Evolutionary conservation across 2,329 filamentous ascomycete genomes (phyloP), one percentile per base, ranked within the genome.

Genomic region (Colletotrichum sp.): DNA sequence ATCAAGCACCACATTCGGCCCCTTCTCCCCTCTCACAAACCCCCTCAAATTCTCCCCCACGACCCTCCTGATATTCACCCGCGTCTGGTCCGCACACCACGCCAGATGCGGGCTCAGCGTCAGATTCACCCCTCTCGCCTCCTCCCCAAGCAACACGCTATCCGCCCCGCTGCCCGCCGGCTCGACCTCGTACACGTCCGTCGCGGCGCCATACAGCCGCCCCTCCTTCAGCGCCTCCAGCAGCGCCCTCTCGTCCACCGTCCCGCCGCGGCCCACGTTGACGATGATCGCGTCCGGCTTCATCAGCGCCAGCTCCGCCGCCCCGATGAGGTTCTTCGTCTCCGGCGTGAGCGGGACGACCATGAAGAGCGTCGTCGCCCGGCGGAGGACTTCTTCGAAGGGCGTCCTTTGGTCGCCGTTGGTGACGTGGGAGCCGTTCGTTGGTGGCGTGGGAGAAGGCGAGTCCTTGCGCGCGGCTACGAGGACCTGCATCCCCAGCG

Each of bases 171-270:
- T 72, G 19, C 75, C 77, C 9, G 79, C 78, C 8, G 80, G 80
- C 64, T 77, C 84, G 78, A 69, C 52, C 36, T 71, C 74, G 15
- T 75, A 84, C 32, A 86, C 84, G 73, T 86, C 84, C 30, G 84
- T 80, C 70, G 82, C 83, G 12, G 84, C 84, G n/a, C 84, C 84
- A 8, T 81, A 81, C 34, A 85, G 79, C 49, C 74, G 71, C 13
- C 80, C 80, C 72, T 78, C 78, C 52, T 79, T 77, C 15, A 86
- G 71, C 25, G 84, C 83, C 8, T 79, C 77, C 22, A 80, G 78
- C 44, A 85, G 77, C 52, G 84, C 84, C 12, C 79, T 78, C 80
- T 86, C 84, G 59, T 85, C 81, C 32, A 85, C 79, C 63, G 82
- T 81, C 61, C 81, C 82, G 27, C 84, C 84, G 44, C 84, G 79